These are phyloP conservation scores for Mariannaea sp. DNA, from an alignment of 2,329 filamentous ascomycete species.

Conservation along the genomic window DNA sequence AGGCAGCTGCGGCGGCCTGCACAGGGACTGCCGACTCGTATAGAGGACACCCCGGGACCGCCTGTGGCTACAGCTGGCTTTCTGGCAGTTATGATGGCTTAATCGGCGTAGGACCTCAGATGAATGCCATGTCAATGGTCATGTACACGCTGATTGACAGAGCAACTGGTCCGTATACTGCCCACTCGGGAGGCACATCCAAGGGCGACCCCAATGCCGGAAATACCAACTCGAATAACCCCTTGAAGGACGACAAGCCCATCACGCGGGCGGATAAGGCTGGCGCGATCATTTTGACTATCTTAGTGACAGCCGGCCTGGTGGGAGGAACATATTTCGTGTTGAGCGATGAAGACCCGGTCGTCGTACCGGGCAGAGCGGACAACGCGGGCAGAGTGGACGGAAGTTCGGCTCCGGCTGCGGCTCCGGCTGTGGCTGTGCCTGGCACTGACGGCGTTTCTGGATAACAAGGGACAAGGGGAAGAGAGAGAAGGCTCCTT, in stretches of 20 bases:
- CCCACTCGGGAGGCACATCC: conserved; percentile 63
- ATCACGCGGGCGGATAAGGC: conserved; percentile 58
- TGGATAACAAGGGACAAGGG: not conserved
- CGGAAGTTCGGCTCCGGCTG: no score
- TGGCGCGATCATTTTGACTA: conserved; percentile 61
- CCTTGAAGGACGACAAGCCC: conserved; percentile 36
- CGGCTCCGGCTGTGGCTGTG: no score
- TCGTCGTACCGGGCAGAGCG: no score
- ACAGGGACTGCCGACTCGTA: conserved; percentile 51
- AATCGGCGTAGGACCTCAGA: conserved; percentile 70
- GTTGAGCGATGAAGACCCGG: no score
- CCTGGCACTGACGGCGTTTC: conserved; percentile 1
- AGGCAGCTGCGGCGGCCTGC: conserved; percentile 58
- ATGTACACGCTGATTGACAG: conserved; percentile 61
- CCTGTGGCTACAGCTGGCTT: conserved; percentile 72
- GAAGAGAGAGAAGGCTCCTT: not conserved
- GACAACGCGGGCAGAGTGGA: no score
- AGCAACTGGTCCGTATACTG: conserved; percentile 54
- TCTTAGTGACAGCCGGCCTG: conserved; percentile 53
- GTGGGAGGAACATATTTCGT: conserved; percentile 57
- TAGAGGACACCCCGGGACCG: conserved; percentile 59
- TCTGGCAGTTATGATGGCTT: conserved; percentile 60
- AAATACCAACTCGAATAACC: conserved; percentile 35
- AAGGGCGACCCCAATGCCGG: conserved; percentile 56
- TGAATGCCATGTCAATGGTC: conserved; percentile 68